These are phyloP conservation scores for Avena insularis DNA, from an alignment of 176 grass and related monocot genomes.

Conservation along the genomic window DNA sequence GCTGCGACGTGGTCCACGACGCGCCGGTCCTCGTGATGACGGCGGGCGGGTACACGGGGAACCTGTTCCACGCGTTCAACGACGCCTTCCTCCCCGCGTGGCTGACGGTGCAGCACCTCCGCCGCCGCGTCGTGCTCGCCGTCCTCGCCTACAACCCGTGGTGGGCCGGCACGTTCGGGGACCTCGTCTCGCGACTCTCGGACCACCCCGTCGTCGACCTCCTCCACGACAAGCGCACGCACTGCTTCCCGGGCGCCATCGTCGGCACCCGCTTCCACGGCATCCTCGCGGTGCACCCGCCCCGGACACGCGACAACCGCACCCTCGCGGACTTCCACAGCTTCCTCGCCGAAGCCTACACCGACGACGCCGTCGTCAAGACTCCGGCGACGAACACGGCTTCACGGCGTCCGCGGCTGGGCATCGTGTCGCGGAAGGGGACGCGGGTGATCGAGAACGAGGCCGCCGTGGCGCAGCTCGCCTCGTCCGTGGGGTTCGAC, in stretches of 20 bases:
- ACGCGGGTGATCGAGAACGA: constrained; percentile 80
- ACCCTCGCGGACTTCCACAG: constrained; percentile 55
- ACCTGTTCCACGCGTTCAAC: constrained; percentile 78
- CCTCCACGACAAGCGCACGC: constrained; percentile 54
- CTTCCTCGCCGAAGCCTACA: constrained; percentile 51
- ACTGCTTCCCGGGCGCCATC: constrained; percentile 73
- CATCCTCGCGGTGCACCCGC: constrained; percentile 50
- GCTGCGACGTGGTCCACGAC: constrained; percentile 74
- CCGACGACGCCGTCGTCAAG: neutral
- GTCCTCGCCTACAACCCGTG: constrained; percentile 64
- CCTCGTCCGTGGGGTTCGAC: constrained; percentile 44
- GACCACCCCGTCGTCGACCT: constrained; percentile 57
- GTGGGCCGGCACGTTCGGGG: constrained; percentile 63
- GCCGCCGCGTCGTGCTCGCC: constrained; percentile 51
- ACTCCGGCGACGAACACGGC: too few species aligned
- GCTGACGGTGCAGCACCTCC: constrained; percentile 73
- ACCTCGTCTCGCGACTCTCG: constrained; percentile 56
- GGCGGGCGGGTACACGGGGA: constrained; percentile 69
- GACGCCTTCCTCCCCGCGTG: constrained; percentile 69
- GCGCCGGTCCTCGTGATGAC: constrained; percentile 62
- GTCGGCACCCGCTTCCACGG: constrained; percentile 67
- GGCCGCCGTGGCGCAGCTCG: constrained; percentile 39
- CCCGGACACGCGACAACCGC: constrained; percentile 39
- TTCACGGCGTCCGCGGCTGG: constrained; percentile 39
- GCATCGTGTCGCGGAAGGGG: constrained; percentile 59